Percentiles rank a stretch among this genome's conserved stretches.
Conservation (phyloP, 1,284 basidiomycete genomes). For the Trametes pubescens region DNA sequence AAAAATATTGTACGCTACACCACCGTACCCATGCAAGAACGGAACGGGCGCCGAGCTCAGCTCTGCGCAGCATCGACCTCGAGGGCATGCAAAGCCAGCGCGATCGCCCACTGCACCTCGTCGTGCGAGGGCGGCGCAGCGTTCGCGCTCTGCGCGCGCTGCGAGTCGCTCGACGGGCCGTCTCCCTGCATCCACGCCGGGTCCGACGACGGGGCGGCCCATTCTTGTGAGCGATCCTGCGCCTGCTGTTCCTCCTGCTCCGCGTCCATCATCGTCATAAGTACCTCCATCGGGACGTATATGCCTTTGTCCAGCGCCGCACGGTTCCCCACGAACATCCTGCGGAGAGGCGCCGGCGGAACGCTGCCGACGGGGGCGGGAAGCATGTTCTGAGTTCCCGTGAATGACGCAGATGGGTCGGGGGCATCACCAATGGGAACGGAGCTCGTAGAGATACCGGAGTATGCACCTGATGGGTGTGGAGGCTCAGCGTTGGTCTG, state of each 20-base stretch:
- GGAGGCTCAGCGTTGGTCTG: neutral
- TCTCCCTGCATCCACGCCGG: conserved; percentile 1
- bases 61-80: conserved; percentile 7
- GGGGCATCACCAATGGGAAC: neutral
- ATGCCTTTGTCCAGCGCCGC: conserved; percentile 14
- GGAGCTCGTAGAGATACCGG: neutral
- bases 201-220: conserved; percentile 10
- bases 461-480: neutral
- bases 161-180: neutral
- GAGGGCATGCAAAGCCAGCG: conserved; percentile 22
- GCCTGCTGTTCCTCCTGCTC: neutral
- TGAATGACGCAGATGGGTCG: neutral
- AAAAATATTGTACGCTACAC: neutral
- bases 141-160: neutral
- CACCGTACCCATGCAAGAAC: neutral
- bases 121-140: conserved; percentile 5
- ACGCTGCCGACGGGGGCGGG: neutral
- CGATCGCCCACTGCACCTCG: conserved; percentile 32
- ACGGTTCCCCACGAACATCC: conserved; percentile 27
- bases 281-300: conserved; percentile 23
- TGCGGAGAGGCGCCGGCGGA: neutral
- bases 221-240: conserved; percentile 9
- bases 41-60: neutral
- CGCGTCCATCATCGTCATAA: conserved; percentile 11
- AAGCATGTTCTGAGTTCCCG: neutral